These are phyloP conservation scores for Colletotrichum sp. DNA, from an alignment of 2,329 filamentous ascomycete genomes.

Conservation along the genomic window DNA sequence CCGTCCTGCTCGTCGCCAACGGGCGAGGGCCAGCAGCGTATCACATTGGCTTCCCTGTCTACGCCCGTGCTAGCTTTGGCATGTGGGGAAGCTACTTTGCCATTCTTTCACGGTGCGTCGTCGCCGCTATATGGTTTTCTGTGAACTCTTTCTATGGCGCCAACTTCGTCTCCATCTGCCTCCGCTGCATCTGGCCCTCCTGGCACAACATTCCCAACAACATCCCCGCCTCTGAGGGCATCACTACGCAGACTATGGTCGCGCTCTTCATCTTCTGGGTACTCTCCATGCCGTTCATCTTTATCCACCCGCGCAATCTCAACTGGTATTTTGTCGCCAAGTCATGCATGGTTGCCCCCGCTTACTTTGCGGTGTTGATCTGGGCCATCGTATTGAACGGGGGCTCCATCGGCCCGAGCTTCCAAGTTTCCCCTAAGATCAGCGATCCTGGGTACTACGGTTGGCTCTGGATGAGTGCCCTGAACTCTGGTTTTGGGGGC, in stretches of 20 bases:
- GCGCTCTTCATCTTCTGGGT: constrained; percentile 28
- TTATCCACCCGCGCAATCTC: constrained; percentile 29
- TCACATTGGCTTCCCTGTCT: background rate
- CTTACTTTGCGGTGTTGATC: constrained; percentile 26
- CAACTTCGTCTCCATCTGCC: constrained; percentile 28
- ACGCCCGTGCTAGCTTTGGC: background rate
- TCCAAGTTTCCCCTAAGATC: background rate
- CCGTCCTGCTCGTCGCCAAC: background rate
- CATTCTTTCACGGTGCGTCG: background rate
- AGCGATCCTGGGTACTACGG: background rate
- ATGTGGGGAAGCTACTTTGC: constrained; percentile 1
- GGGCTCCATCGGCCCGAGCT: background rate
- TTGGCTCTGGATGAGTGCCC: background rate
- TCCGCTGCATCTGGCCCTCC: constrained; percentile 28
- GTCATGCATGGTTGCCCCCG: constrained; percentile 24
- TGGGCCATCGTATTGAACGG: constrained; percentile 23
- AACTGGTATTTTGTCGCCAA: constrained; percentile 28
- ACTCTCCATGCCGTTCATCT: constrained; percentile 27
- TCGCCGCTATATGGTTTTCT: background rate
- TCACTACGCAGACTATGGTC: constrained; percentile 27
- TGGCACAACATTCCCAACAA: constrained; percentile 26
- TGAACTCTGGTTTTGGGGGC: background rate
- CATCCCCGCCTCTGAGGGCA: constrained; percentile 26
- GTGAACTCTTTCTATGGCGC: background rate
- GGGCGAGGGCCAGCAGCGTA: background rate